Evolutionary conservation across 495 filamentous ascomycete genomes (phyloP), one percentile per base, ranked within the genome.

Genomic region (Neurospora terricola): DNA sequence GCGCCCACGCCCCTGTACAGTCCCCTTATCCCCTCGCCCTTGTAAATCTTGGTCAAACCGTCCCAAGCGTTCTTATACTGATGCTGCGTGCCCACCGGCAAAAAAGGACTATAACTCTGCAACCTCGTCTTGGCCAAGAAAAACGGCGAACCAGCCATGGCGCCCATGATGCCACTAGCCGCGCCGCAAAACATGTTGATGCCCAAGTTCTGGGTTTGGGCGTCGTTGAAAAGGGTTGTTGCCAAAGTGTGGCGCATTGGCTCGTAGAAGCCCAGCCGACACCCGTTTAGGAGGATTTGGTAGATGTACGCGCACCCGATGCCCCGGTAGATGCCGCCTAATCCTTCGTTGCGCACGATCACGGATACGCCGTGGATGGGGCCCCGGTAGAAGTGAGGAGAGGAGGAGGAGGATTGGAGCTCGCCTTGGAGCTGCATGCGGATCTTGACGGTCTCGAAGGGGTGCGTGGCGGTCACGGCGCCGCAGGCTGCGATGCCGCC

Each of bases 401-500:
- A 92, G 73, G 93, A 90, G 72, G 88, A 86, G 80, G 96, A 97
- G 30, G 90, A 84, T 77, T 98, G 93, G 71, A 99, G 87, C 85
- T 99, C 96, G 80, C 96, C 96, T 80, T 99, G 96, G 70, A 99
- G 84, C 87, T 99, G 96, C 85, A 99, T 88, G 76, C 95, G 93
- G 80, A 98, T 99, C 89, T 99, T 99, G 73, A 98, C 94, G 8
- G 96, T 98, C 83, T 99, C 96, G 85, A 98, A 98, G 73, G 94
- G 93, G 82, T 99, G 96, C 45, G 96, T 99, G 68, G 96, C 95
- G 5, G 96, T 98, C 70, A 99, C 96, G 71, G 96, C 96, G 75
- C 96, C 96, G 83, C 94, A 97, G 71, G 96, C 96, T 76, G 96
- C 96, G 79, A 98, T 92, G 74, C 96, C 96, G 80, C 96, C 96